Evolutionary conservation across 2,329 filamentous ascomycete genomes (phyloP).

Genomic region (Alternaria rosae): DNA sequence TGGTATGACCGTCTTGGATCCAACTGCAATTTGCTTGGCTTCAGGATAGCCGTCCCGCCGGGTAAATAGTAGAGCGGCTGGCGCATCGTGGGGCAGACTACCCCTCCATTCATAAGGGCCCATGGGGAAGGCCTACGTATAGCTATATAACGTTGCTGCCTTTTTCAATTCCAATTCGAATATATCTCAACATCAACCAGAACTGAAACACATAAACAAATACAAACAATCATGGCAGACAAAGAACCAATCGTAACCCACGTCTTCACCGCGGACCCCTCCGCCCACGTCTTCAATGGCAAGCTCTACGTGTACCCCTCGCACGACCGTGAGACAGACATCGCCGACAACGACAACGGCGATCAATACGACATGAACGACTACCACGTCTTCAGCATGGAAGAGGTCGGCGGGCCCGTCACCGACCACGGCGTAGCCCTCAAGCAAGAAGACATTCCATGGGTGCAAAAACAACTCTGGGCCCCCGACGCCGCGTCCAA

Average conservation of each 20-base stretch:
- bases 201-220: background rate
- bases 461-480: slow-evolving; percentile 82
- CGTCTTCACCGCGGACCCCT: slow-evolving; percentile 81
- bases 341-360: slow-evolving; percentile 81
- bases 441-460: slow-evolving; percentile 70
- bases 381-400: slow-evolving; percentile 78
- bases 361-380: slow-evolving; percentile 86
- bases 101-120: slow-evolving; percentile 36
- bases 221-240: slow-evolving; percentile 42
- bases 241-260: slow-evolving; percentile 72
- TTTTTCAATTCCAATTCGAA: slow-evolving; percentile 1
- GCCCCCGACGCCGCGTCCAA: slow-evolving; percentile 76
- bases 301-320: slow-evolving; percentile 82
- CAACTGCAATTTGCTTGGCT: slow-evolving; percentile 26
- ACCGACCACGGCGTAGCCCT: slow-evolving; percentile 78
- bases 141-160: slow-evolving; percentile 6
- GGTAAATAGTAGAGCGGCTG: slow-evolving; percentile 37
- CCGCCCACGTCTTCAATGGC: slow-evolving; percentile 79
- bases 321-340: slow-evolving; percentile 78
- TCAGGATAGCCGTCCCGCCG: slow-evolving; percentile 40
- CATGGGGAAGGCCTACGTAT: slow-evolving; percentile 25
- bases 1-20: slow-evolving; percentile 23
- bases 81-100: slow-evolving; percentile 33
- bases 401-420: slow-evolving; percentile 64
- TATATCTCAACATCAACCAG: background rate